These are phyloP conservation scores for Arthrobotrys megalospora DNA, from an alignment of 2,329 filamentous ascomycete species.

Conservation along the genomic window DNA sequence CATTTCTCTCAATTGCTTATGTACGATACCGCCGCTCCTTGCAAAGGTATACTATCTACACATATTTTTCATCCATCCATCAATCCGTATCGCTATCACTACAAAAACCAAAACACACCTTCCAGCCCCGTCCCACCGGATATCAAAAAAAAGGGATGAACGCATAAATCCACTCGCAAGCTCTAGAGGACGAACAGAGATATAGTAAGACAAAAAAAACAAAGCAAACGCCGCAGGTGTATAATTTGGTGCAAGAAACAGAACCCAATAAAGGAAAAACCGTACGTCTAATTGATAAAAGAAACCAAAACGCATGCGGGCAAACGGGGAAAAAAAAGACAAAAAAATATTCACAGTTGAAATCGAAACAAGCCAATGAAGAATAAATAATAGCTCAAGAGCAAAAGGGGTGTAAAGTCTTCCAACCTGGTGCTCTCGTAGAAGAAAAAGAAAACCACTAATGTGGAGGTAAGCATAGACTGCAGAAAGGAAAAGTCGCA, in stretches of 20 bases:
- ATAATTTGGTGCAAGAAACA: constrained; percentile 54
- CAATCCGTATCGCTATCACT: constrained; percentile 1
- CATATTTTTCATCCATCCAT: constrained; percentile 60
- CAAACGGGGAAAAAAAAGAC: constrained; percentile 25
- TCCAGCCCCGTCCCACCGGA: not conserved
- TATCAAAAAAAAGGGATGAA: not conserved
- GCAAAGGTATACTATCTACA: constrained; percentile 28
- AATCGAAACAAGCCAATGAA: constrained; percentile 52
- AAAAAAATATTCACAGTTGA: constrained; percentile 60
- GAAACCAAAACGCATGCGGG: constrained; percentile 11
- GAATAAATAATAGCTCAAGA: constrained; percentile 54
- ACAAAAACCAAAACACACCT: constrained; percentile 9
- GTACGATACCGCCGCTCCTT: not conserved
- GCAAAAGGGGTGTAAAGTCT: constrained; percentile 40
- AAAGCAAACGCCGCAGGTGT: constrained; percentile 47
- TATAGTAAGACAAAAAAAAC: constrained; percentile 28
- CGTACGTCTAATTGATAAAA: constrained; percentile 59
- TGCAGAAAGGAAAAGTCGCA: constrained; percentile 3
- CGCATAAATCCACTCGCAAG: constrained; percentile 18
- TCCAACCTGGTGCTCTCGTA: constrained; percentile 4
- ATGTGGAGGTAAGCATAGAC: constrained; percentile 6
- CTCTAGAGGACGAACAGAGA: constrained; percentile 1
- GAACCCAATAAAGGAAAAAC: constrained; percentile 44
- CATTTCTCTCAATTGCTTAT: constrained; percentile 14
- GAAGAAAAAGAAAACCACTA: constrained; percentile 6